Percentiles rank a stretch among this genome's conserved stretches.
These are phyloP conservation scores for Coemansia aciculifera DNA, from an alignment of 192 early-diverging fungal genomes.

Conservation along the genomic window DNA sequence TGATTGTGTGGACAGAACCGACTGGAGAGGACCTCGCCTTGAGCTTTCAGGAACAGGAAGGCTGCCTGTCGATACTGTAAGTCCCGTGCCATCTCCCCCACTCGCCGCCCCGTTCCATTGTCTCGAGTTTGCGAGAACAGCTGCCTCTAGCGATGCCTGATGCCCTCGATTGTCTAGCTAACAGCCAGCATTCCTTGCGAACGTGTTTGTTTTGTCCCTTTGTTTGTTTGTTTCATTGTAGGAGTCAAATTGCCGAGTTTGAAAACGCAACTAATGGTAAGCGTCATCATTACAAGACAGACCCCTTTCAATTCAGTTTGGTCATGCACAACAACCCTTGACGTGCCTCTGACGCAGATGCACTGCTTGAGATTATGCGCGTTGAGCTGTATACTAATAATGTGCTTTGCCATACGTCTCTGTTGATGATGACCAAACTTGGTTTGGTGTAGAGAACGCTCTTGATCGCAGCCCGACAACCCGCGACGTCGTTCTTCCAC, in stretches of 20 bases:
- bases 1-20: conserved; percentile 85
- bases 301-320: too few species aligned
- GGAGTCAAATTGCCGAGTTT: conserved; percentile 51
- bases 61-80: conserved; percentile 81
- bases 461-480: conserved; percentile 7
- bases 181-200: neutral
- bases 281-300: neutral
- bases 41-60: conserved; percentile 89
- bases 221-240: conserved; percentile 22
- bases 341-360: neutral
- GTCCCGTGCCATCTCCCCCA: conserved; percentile 19
- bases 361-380: conserved; percentile 11
- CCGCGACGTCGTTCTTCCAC: conserved; percentile 55
- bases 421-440: neutral
- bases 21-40: conserved; percentile 80
- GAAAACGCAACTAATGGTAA: conserved; percentile 54
- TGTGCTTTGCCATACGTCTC: neutral
- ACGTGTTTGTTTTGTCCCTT: neutral
- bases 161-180: conserved; percentile 2
- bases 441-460: conserved; percentile 25
- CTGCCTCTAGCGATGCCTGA: neutral
- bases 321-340: neutral
- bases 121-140: conserved; percentile 3
- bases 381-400: neutral
- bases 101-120: neutral